Percentiles rank a stretch among this genome's conserved stretches.
Conservation (phyloP, 1,284 basidiomycete species). For the Cryptococcus hybrid region DNA sequence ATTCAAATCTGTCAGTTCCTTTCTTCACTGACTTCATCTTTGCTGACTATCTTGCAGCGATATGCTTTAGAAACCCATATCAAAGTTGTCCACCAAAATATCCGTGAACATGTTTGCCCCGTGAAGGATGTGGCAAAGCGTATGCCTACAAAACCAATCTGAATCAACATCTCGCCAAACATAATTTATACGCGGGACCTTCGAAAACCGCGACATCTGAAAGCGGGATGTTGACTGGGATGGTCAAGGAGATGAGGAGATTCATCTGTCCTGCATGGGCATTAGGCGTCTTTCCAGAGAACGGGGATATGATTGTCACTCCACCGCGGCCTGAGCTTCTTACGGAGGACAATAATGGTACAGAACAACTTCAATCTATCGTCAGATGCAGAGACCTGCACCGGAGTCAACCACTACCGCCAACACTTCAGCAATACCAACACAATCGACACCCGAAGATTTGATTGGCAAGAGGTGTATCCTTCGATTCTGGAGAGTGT, state of each 20-base stretch:
- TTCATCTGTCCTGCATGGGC: conserved; percentile 13
- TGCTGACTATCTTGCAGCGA: conserved; percentile 57
- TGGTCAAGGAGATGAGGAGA: conserved; percentile 14
- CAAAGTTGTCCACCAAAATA: conserved; percentile 68
- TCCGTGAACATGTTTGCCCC: conserved; percentile 66
- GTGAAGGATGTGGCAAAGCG: conserved; percentile 57
- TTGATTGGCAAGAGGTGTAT: too few relatives aligned
- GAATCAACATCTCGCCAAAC: conserved; percentile 66
- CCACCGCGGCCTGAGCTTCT: too few relatives aligned
- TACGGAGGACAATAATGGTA: neutral
- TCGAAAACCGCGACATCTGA: conserved; percentile 7
- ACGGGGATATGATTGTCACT: too few relatives aligned
- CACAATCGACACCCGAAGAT: too few relatives aligned
- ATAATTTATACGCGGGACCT: too few relatives aligned
- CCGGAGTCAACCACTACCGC: too few relatives aligned
- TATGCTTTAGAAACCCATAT: conserved; percentile 66
- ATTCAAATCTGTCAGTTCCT: conserved; percentile 56
- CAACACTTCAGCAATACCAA: too few relatives aligned
- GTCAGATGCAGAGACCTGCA: too few relatives aligned
- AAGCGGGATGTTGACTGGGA: conserved; percentile 22
- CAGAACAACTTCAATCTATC: neutral
- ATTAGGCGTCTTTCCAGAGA: neutral
- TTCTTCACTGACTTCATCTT: neutral
- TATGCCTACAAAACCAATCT: conserved; percentile 81
- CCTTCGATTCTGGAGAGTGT: conserved; percentile 71